These are phyloP conservation scores for Trichodelitschia bisporula DNA, from an alignment of 495 filamentous ascomycete species.

Conservation along the genomic window DNA sequence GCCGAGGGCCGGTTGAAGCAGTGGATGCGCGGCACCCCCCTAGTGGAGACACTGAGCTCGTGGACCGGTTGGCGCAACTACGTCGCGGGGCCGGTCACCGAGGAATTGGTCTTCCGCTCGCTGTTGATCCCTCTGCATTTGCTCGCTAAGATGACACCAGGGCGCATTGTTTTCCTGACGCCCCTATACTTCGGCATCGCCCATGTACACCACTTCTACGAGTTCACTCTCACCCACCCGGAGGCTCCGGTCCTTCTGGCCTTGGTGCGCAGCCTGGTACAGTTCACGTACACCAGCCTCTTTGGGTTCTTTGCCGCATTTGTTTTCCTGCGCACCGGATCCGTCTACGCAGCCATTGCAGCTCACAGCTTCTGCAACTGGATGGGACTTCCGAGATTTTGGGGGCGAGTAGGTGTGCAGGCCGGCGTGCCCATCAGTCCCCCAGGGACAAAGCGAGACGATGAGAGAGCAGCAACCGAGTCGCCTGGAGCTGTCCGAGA, in stretches of 20 bases:
- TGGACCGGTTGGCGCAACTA: conserved; percentile 34
- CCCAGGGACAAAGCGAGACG: conserved; percentile 1
- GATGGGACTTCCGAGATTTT: conserved; percentile 69
- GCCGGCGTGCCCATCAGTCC: conserved; percentile 2
- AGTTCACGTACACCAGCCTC: conserved; percentile 77
- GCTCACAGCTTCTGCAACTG: conserved; percentile 84
- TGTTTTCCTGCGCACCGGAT: conserved; percentile 70
- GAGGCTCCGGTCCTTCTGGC: conserved; percentile 31
- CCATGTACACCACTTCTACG: conserved; percentile 89
- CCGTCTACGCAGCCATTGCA: conserved; percentile 40
- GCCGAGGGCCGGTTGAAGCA: conserved; percentile 44
- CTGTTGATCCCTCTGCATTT: conserved; percentile 61
- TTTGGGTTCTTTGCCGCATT: conserved; percentile 90
- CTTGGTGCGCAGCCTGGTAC: conserved; percentile 47
- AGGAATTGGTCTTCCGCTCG: conserved; percentile 83
- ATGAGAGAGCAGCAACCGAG: conserved; percentile 1
- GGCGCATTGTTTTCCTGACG: conserved; percentile 38
- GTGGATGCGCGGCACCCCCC: conserved; percentile 23
- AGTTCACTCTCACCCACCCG: conserved; percentile 66
- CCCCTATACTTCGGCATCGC: conserved; percentile 88
- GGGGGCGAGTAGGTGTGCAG: conserved; percentile 51
- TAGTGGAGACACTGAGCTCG: conserved; percentile 10
- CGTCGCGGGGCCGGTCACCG: conserved; percentile 58
- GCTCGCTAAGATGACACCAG: conserved; percentile 21
- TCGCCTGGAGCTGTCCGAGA: background rate